Percentiles rank a stretch among this genome's conserved stretches.
Conservation (phyloP, 495 filamentous ascomycete genomes). For the Hypoxylon perforatum region DNA sequence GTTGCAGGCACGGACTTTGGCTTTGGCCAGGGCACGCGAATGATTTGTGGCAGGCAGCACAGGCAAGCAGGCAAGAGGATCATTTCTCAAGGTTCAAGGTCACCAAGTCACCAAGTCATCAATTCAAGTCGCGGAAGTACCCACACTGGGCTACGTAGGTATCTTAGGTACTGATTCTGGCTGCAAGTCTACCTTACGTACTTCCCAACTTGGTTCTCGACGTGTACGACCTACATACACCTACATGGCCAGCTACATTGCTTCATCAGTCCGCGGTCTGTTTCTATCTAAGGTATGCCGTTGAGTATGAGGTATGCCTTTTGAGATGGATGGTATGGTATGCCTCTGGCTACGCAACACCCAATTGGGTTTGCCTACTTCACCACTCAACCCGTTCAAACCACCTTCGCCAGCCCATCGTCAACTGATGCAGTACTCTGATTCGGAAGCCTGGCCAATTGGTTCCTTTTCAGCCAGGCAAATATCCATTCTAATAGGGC, state of each 20-base stretch:
- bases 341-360: neutral
- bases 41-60: constrained; percentile 39
- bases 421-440: constrained; percentile 19
- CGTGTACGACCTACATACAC: constrained; percentile 17
- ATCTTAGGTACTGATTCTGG: constrained; percentile 35
- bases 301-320: constrained; percentile 12
- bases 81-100: no score
- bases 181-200: constrained; percentile 43
- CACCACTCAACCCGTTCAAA: constrained; percentile 3
- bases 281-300: neutral
- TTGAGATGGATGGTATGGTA: no score
- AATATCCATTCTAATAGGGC: constrained; percentile 30
- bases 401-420: constrained; percentile 24
- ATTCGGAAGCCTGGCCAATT: constrained; percentile 40
- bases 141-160: constrained; percentile 31
- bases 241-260: neutral
- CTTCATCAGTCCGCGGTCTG: no score
- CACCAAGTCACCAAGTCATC: no score
- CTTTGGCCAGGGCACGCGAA: constrained; percentile 27
- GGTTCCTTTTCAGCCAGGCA: constrained; percentile 37
- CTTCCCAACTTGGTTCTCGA: constrained; percentile 27
- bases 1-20: constrained; percentile 10
- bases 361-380: constrained; percentile 29
- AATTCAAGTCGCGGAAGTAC: constrained; percentile 35
- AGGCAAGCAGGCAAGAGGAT: neutral